These are phyloP conservation scores for Petunia secreta DNA, from an alignment of 257 asterid genomes.

Conservation along the genomic window DNA sequence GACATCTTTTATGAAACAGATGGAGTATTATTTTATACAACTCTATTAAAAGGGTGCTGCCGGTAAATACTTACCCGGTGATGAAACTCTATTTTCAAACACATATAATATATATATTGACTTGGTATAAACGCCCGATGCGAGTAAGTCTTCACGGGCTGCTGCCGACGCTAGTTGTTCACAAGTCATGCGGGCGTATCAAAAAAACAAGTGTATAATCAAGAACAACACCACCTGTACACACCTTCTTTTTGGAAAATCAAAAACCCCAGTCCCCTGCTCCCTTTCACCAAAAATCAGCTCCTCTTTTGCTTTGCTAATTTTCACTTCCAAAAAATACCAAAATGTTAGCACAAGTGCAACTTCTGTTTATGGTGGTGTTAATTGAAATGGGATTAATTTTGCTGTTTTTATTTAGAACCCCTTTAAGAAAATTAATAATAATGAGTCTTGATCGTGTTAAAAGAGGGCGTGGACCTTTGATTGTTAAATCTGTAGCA, in stretches of 20 bases:
- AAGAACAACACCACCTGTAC: not conserved
- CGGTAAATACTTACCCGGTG: no score
- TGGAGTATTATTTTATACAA: no score
- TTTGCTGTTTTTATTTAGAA: constrained; percentile 39
- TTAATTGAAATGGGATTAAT: constrained; percentile 43
- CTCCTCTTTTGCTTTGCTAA: not conserved
- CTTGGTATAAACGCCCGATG: not conserved
- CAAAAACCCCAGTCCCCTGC: not conserved
- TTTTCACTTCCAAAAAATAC: not conserved
- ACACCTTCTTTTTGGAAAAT: not conserved
- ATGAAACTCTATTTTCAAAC: no score
- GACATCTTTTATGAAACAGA: no score
- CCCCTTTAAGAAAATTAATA: constrained; percentile 50
- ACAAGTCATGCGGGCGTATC: not conserved
- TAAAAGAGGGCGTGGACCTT: constrained; percentile 49
- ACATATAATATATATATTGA: no score
- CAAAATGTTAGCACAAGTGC: constrained; percentile 37
- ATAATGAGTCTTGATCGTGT: constrained; percentile 41
- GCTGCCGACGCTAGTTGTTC: not conserved
- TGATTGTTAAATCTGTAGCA: constrained; percentile 43
- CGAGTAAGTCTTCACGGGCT: not conserved
- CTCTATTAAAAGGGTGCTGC: no score
- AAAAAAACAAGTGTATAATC: not conserved
- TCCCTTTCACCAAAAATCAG: not conserved
- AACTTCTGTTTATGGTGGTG: constrained; percentile 37